phyloP scores from a whole-genome alignment of 2,329 filamentous ascomycete genomes.

The Xylaria sp. region DNA sequence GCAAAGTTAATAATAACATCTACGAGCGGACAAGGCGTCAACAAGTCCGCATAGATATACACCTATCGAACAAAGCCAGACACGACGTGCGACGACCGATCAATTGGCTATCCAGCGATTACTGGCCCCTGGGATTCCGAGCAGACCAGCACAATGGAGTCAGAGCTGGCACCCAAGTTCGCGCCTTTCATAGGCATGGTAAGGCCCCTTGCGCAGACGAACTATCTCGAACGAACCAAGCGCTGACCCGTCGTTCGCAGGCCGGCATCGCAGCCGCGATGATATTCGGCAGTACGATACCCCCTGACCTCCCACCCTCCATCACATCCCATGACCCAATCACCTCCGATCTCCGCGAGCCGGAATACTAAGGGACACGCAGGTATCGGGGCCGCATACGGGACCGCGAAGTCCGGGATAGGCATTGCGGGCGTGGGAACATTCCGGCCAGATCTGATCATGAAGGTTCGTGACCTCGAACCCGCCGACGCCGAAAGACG shows the following conservation, averaged over 20 bases:
- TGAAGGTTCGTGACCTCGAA: slow-evolving; percentile 68
- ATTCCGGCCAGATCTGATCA: slow-evolving; percentile 85
- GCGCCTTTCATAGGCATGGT: slow-evolving; percentile 91
- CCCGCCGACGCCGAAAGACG: not conserved
- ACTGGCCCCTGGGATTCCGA: not conserved
- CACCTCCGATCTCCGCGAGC: not conserved
- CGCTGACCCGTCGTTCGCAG: slow-evolving; percentile 47
- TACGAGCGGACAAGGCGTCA: slow-evolving; percentile 13
- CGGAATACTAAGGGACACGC: slow-evolving; percentile 36
- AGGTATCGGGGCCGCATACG: slow-evolving; percentile 79
- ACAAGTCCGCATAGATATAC: not conserved
- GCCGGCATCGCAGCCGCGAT: slow-evolving; percentile 81
- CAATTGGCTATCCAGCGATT: not conserved
- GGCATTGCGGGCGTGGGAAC: slow-evolving; percentile 86
- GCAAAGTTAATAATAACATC: too few relatives aligned
- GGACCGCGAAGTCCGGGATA: slow-evolving; percentile 86
- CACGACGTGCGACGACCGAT: not conserved
- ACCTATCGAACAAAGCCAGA: not conserved
- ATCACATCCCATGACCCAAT: not conserved
- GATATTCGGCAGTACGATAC: slow-evolving; percentile 77
- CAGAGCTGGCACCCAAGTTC: slow-evolving; percentile 75
- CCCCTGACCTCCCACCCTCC: slow-evolving; percentile 6
- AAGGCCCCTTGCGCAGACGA: slow-evolving; percentile 34
- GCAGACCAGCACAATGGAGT: slow-evolving; percentile 44
- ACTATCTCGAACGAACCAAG: not conserved